phyloP scores from a whole-genome alignment of 495 filamentous ascomycete genomes.

The Lasiosphaeriaceae sp. region DNA sequence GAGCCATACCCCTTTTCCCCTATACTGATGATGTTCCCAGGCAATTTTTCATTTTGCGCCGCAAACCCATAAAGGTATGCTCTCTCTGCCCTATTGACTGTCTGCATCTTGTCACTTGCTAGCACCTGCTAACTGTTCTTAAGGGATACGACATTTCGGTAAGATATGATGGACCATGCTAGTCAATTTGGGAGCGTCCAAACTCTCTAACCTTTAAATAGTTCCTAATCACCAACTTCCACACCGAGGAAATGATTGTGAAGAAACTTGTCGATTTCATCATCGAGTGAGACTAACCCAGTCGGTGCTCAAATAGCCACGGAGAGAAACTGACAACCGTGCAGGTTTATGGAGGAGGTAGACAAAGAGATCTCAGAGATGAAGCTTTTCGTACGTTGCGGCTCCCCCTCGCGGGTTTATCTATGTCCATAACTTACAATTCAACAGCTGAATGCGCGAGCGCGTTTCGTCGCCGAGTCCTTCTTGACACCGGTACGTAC shows the following conservation, averaged over 20 bases:
- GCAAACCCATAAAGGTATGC: conserved; percentile 88
- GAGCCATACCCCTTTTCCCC: no score
- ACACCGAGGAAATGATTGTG: conserved; percentile 97
- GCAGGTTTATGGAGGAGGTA: conserved; percentile 90
- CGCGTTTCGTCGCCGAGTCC: conserved; percentile 96
- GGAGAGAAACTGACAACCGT: no score
- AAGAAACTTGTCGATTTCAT: conserved; percentile 99
- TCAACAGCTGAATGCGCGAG: conserved; percentile 84
- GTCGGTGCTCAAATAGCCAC: no score
- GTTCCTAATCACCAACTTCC: conserved; percentile 96
- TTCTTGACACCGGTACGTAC: conserved; percentile 89
- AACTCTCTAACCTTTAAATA: no score
- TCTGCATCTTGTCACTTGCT: neutral
- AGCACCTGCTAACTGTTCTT: neutral
- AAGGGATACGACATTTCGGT: conserved; percentile 94
- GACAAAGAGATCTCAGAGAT: conserved; percentile 99
- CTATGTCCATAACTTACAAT: conserved; percentile 15
- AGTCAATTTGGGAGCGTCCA: no score
- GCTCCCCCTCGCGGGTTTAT: neutral
- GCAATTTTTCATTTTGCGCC: conserved; percentile 83
- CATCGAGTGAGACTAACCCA: conserved; percentile 57
- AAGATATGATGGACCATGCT: no score
- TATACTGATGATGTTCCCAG: no score
- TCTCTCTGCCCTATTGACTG: no score
- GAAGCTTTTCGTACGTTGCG: conserved; percentile 89